Evolutionary conservation across 345 rosid species (phyloP).

Genomic region (Aurinia saxatilis): DNA sequence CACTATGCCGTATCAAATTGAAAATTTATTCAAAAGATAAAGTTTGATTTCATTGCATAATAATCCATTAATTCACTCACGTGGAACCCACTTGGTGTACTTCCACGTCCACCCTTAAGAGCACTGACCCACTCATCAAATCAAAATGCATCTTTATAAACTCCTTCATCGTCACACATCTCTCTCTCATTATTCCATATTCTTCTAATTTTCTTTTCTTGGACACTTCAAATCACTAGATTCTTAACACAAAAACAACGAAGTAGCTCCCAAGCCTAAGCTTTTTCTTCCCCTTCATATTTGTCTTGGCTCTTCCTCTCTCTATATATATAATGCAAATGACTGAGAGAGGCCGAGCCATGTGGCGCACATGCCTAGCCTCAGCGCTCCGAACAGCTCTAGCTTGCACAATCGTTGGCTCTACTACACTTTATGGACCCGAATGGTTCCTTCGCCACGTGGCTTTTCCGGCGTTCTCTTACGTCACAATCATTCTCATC

Average conservation of each 20-base stretch:
- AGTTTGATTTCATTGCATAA: conserved; percentile 13
- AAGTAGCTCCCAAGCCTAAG: conserved; percentile 28
- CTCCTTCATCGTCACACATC: conserved; percentile 25
- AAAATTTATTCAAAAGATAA: neutral
- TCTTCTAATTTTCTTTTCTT: conserved; percentile 9
- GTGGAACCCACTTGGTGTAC: conserved; percentile 38
- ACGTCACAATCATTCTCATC: conserved; percentile 56
- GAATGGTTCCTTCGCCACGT: conserved; percentile 33
- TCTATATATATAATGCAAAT: conserved; percentile 21
- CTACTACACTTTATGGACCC: conserved; percentile 62
- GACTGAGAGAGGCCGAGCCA: conserved; percentile 38
- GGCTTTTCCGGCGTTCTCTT: conserved; percentile 75
- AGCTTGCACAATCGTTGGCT: conserved; percentile 72
- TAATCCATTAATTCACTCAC: conserved; percentile 17
- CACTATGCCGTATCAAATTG: conserved; percentile 17
- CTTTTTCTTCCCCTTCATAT: neutral
- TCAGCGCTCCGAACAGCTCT: conserved; percentile 67
- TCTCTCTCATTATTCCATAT: conserved; percentile 29
- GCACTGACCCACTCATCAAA: conserved; percentile 31
- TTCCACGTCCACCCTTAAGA: conserved; percentile 26
- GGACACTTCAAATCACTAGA: conserved; percentile 18
- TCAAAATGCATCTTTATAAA: conserved; percentile 22
- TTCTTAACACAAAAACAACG: conserved; percentile 23
- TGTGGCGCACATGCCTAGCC: conserved; percentile 59
- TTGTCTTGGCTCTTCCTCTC: conserved; percentile 1